These are phyloP conservation scores for Cyclotella cryptica DNA, from an alignment of 108 stramenopile species.

Conservation along the genomic window DNA sequence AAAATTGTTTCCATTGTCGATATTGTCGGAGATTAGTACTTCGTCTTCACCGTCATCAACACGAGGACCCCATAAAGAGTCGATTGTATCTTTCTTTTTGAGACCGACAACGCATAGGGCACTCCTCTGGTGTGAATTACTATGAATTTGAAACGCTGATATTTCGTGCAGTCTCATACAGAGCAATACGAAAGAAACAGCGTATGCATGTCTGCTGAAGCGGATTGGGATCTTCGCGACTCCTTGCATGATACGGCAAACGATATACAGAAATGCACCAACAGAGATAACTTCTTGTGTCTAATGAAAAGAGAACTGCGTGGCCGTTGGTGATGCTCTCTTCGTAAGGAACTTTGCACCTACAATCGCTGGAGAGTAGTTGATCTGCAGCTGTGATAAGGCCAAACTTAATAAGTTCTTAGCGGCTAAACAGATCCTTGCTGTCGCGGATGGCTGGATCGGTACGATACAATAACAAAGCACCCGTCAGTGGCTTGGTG, in stretches of 20 bases:
- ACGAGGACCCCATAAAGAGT: slow-evolving; percentile 34
- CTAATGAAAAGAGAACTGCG: too few relatives aligned
- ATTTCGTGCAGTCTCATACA: slow-evolving; percentile 6
- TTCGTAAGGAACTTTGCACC: too few relatives aligned
- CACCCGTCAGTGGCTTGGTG: too few relatives aligned
- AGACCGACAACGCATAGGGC: neutral
- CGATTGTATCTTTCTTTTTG: slow-evolving; percentile 26
- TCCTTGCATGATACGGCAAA: neutral
- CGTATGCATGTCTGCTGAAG: neutral
- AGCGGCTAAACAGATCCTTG: too few relatives aligned
- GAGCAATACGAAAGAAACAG: slow-evolving; percentile 6
- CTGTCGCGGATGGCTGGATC: too few relatives aligned
- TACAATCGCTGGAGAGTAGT: too few relatives aligned
- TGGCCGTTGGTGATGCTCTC: too few relatives aligned
- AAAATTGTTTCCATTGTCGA: slow-evolving; percentile 15
- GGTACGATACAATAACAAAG: too few relatives aligned
- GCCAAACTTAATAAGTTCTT: too few relatives aligned
- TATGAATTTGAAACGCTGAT: slow-evolving; percentile 25
- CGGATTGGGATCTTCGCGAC: neutral
- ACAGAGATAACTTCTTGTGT: too few relatives aligned
- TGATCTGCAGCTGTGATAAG: too few relatives aligned
- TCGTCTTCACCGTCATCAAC: slow-evolving; percentile 56
- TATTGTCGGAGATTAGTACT: slow-evolving; percentile 38
- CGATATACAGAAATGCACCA: too few relatives aligned
- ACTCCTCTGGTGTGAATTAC: slow-evolving; percentile 1